Percentiles rank a stretch among this genome's conserved stretches.
Evolutionary conservation across 805 yeast species (phyloP).

Genomic region (Lachancea sp.): DNA sequence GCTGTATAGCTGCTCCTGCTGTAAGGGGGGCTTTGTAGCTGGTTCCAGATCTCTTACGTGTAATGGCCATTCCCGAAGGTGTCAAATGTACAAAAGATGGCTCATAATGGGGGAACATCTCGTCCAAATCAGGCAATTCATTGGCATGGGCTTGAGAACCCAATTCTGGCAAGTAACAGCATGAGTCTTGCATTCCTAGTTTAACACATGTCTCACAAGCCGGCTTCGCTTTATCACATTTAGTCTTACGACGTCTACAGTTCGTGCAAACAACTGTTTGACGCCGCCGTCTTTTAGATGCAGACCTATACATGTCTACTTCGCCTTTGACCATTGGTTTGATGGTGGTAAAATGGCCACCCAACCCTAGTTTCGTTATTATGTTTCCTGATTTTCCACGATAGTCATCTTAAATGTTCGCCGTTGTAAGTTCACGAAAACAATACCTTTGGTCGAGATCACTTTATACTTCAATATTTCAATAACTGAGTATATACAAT

Average conservation of each 20-base stretch:
- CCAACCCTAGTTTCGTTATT: too few relatives aligned
- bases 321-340: neutral
- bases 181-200: slow-evolving; percentile 19
- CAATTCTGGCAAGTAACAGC: slow-evolving; percentile 13
- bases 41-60: slow-evolving; percentile 27
- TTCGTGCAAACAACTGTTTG: slow-evolving; percentile 30
- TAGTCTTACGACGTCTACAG: slow-evolving; percentile 30
- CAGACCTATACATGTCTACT: neutral
- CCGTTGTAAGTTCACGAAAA: too few relatives aligned
- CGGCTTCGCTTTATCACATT: slow-evolving; percentile 27
- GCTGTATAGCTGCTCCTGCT: slow-evolving; percentile 22
- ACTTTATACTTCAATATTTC: too few relatives aligned
- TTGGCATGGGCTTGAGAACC: neutral
- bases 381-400: too few relatives aligned
- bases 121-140: neutral
- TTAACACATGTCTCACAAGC: slow-evolving; percentile 22
- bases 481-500: too few relatives aligned
- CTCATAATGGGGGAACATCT: neutral
- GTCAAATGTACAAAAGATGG: slow-evolving; percentile 17
- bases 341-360: neutral
- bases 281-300: slow-evolving; percentile 21
- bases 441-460: too few relatives aligned
- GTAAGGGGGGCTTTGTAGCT: slow-evolving; percentile 21
- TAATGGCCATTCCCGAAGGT: slow-evolving; percentile 23
- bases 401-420: too few relatives aligned